Conservation (phyloP, 768 basidiomycete species). For the Auricularia sp. region DNA sequence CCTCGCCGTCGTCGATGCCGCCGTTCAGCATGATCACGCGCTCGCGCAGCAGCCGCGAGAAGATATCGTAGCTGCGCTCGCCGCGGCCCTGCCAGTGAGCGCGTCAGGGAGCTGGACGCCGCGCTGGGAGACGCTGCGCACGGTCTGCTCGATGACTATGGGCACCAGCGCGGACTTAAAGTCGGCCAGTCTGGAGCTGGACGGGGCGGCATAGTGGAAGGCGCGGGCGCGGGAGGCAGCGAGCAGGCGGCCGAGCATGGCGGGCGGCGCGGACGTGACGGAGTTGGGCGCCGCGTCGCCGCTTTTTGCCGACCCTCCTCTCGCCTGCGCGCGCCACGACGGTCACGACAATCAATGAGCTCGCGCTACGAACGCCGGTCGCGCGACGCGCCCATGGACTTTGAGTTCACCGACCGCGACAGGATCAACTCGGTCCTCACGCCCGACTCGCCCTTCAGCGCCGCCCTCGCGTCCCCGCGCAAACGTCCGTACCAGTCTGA, state of each 20-base stretch:
- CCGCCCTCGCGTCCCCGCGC: slow-evolving; percentile 28
- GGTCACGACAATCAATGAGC: slow-evolving; percentile 2
- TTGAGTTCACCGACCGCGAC: slow-evolving; percentile 59
- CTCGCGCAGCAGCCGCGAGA: slow-evolving; percentile 85
- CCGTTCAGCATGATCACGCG: slow-evolving; percentile 94
- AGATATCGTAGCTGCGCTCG: slow-evolving; percentile 91
- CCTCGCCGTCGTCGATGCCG: slow-evolving; percentile 84
- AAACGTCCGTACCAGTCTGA: slow-evolving; percentile 47
- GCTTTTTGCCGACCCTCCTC: neutral
- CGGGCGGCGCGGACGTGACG: slow-evolving; percentile 12
- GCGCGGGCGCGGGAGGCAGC: slow-evolving; percentile 11
- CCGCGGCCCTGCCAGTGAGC: slow-evolving; percentile 53
- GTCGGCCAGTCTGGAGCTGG: slow-evolving; percentile 15
- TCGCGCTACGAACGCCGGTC: neutral
- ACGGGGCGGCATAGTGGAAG: slow-evolving; percentile 15
- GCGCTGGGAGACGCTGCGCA: slow-evolving; percentile 23
- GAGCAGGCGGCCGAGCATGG: slow-evolving; percentile 12
- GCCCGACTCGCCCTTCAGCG: slow-evolving; percentile 38
- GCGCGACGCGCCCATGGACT: slow-evolving; percentile 68
- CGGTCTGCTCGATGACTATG: slow-evolving; percentile 90
- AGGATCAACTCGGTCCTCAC: slow-evolving; percentile 41
- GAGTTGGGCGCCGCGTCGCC: slow-evolving; percentile 7
- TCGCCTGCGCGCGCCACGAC: neutral
- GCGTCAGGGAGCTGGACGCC: slow-evolving; percentile 10
- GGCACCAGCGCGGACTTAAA: slow-evolving; percentile 56